Evolutionary conservation across 2,329 filamentous ascomycete species (phyloP), one percentile per base, ranked within the genome.

Genomic region (Aspergillus viridinutans): DNA sequence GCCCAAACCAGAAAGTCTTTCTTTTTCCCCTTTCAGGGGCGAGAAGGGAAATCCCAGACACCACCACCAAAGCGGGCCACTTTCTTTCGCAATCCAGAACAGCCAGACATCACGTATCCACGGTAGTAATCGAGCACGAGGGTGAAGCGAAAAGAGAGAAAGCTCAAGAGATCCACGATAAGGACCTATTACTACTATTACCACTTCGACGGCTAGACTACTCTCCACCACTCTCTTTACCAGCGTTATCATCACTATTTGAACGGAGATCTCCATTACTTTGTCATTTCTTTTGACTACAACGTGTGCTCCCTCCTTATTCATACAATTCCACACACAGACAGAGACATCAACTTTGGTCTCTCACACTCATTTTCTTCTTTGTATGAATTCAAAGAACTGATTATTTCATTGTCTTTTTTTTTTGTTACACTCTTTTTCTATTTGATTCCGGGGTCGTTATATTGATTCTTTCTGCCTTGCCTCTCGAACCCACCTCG

Each of bases 381-480:
- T 47, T 47, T 47, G 43, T 47, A 47, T 47, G 21, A 47, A 47
- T 25, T 6, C 21, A 23, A 25, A 6, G 3, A 23, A 26, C 10
- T 47, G 6, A 47, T 26, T 47, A 38, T 14, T 35, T 35, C 2
- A 21, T 26, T 21, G 21, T 17, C 21, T 5, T 26, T 14, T 5
- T 26, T 14, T 3, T 29, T 26, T 12, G 21, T 25, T 47, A 23
- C 43, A 47, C 21, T 47, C 43, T 47, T 47, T 47, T 47, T 47
- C 10, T 17, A 10, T 47, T 23, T 47, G 21, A 47, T 20, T 47
- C 14, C 26, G 10, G 35, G 10, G 29, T 25, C 25, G 28, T 54
- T 42, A 32, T 23, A 28, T 32, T 47, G 35, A 45, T 40, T 50
- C 55, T 26, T 52, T 54, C 52, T 47, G 43, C 32, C 49, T 25